Evolutionary conservation across 371 early-diverging fungal genomes (phyloP), one percentile per base, ranked within the genome.

Genomic region (Apophysomyces elegans): DNA sequence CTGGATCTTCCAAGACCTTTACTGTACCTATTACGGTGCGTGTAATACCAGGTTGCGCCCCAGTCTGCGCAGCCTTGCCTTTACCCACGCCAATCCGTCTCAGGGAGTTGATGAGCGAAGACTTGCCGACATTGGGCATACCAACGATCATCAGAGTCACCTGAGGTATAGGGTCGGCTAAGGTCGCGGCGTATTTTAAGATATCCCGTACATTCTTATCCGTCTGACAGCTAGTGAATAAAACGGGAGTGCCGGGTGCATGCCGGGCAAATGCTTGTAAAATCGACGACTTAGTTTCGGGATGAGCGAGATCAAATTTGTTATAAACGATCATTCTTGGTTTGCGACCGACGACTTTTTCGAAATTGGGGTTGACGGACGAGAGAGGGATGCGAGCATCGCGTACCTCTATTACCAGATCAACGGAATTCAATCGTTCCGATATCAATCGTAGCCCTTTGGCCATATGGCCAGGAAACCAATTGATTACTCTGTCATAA

Each of bases 101-200:
- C 61, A 98, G 72, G 0, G 94, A 83, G 67, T 98, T 98, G 66
- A 96, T 93, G 56, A 98, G 64, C 14, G 96, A 90, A 0, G 95
- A 95, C 70, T 98, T 98, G 13, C 98, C 98, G 32, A 96, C 97
- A 70, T 98, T 98, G 1, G 98, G 98, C 89, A 96, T 91, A 5
- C 98, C 98, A 0, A 97, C 93, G 1, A 97, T 87, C 85, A 98
- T 91, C 38, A 95, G 79, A 1, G 81, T 89, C 2, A 80, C 74
- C 36, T 75, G 77, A 11, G 79, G 81, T 60, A 83, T 77, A 6
- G 75, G 76, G 56, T 77, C 72, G 41, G 80, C 79, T 41, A 78
- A 71, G 66, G 85, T 72, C 7, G 86, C 81, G 1, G 92, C 91
- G 58, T 80, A 71, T 21, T 86, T 73, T 21, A 95, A 66, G 35